These are phyloP conservation scores for Cadophora sp. DNA, from an alignment of 2,329 filamentous ascomycete genomes.

Conservation along the genomic window DNA sequence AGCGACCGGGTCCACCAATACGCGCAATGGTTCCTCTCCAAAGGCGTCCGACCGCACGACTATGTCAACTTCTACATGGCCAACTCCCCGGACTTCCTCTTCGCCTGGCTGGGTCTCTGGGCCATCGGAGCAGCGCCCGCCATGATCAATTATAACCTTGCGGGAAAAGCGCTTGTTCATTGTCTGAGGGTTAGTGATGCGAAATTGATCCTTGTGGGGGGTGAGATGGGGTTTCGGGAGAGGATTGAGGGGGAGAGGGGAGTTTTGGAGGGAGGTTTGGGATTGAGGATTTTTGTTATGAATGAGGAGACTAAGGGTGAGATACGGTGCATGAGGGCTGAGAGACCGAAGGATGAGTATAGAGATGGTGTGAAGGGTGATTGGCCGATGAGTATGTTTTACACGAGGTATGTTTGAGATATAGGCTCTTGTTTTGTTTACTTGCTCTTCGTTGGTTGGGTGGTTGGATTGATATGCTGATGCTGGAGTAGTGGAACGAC, in stretches of 20 bases:
- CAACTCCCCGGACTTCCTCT: constrained; percentile 72
- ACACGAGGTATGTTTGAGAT: constrained; percentile 60
- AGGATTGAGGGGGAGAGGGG: constrained; percentile 64
- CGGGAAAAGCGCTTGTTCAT: constrained; percentile 68
- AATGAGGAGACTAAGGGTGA: constrained; percentile 55
- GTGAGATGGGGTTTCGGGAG: constrained; percentile 57
- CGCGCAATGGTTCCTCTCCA: constrained; percentile 60
- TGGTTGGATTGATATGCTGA: constrained; percentile 11
- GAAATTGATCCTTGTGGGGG: constrained; percentile 64
- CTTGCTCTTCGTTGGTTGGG: background rate
- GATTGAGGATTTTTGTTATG: constrained; percentile 63
- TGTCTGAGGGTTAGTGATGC: constrained; percentile 66
- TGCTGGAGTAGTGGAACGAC: constrained; percentile 68
- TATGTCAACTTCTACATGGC: constrained; percentile 71
- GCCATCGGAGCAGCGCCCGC: constrained; percentile 73
- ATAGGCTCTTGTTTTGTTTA: background rate
- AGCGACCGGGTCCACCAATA: constrained; percentile 65
- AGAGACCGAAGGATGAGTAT: constrained; percentile 61
- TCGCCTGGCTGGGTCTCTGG: constrained; percentile 69
- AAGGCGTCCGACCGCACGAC: constrained; percentile 64
- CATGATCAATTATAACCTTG: constrained; percentile 74
- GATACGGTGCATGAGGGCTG: constrained; percentile 55
- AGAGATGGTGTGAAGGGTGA: constrained; percentile 57
- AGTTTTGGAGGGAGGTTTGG: constrained; percentile 53
- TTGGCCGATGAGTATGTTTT: constrained; percentile 70